A percentile compares a stretch with the other conserved stretches of the same genome.
These are phyloP conservation scores for Mortierella sp. DNA, from an alignment of 371 early-diverging fungal genomes.

Conservation along the genomic window DNA sequence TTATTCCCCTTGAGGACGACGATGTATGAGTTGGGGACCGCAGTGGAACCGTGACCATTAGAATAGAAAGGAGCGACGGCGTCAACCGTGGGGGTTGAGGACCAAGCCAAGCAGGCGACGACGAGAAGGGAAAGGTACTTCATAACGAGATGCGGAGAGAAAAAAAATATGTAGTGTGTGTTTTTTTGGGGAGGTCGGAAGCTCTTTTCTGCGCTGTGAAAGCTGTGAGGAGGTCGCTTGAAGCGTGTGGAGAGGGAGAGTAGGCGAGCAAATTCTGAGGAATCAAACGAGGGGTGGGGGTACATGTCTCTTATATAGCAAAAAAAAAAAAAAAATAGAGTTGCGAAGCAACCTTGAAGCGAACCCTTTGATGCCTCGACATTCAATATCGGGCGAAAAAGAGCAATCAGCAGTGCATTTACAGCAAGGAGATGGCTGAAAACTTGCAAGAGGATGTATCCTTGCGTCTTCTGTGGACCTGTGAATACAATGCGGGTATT, in stretches of 20 bases:
- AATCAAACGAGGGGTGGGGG: background rate
- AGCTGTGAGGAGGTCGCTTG: conserved; percentile 17
- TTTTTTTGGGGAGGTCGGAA: background rate
- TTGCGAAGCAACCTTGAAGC: too few relatives aligned
- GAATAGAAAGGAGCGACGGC: conserved; percentile 22
- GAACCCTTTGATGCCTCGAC: too few relatives aligned
- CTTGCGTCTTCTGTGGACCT: too few relatives aligned
- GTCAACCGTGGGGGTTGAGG: conserved; percentile 13
- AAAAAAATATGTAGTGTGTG: background rate
- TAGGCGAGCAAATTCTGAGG: conserved; percentile 7
- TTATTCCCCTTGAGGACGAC: conserved; percentile 44
- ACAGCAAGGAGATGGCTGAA: too few relatives aligned
- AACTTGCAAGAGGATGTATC: too few relatives aligned
- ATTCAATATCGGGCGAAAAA: too few relatives aligned
- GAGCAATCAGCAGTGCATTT: too few relatives aligned
- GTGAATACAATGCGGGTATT: too few relatives aligned
- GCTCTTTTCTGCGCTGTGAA: conserved; percentile 12
- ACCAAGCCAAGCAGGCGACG: conserved; percentile 27
- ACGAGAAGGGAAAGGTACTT: conserved; percentile 39
- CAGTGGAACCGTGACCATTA: conserved; percentile 10
- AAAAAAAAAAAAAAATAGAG: too few relatives aligned
- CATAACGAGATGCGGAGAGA: conserved; percentile 16
- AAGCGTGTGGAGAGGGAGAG: conserved; percentile 1
- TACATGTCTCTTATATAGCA: conserved; percentile 4
- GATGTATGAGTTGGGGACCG: conserved; percentile 39